Evolutionary conservation across 2,329 filamentous ascomycete genomes (phyloP).

Genomic region (Geosmithia flava): DNA sequence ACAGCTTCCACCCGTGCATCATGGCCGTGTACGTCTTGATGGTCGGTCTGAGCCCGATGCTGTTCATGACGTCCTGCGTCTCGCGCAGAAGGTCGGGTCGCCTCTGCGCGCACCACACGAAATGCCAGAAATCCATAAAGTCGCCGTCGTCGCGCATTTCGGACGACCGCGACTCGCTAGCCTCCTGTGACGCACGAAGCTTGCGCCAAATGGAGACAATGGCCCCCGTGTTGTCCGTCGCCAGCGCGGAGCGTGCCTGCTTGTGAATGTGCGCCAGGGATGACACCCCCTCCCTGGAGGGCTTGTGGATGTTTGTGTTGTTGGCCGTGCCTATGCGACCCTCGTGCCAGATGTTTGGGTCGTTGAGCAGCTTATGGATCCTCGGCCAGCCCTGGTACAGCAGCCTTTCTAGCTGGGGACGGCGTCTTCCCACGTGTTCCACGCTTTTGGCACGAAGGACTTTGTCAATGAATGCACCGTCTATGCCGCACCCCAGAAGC

Average conservation of each 20-base stretch:
- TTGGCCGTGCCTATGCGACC: not conserved
- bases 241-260: slow-evolving; percentile 16
- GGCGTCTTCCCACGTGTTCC: not conserved
- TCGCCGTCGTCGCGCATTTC: slow-evolving; percentile 19
- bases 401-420: not conserved
- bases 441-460: not conserved
- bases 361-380: not conserved
- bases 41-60: slow-evolving; percentile 41
- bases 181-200: slow-evolving; percentile 11
- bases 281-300: not conserved
- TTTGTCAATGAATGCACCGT: slow-evolving; percentile 7
- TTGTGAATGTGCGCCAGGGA: slow-evolving; percentile 10
- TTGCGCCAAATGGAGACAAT: slow-evolving; percentile 19
- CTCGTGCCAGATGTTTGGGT: not conserved
- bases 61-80: slow-evolving; percentile 28
- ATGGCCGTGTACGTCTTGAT: slow-evolving; percentile 60
- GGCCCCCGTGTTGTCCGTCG: slow-evolving; percentile 13
- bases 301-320: not conserved
- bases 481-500: slow-evolving; percentile 8
- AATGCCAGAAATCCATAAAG: slow-evolving; percentile 25
- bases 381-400: not conserved
- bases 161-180: slow-evolving; percentile 10
- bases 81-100: slow-evolving; percentile 16
- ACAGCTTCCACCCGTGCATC: slow-evolving; percentile 55
- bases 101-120: slow-evolving; percentile 23